Base-by-base conservation (phyloP, 225 moss, liverwort and hornwort genomes). In the Ulota crispa region DNA sequence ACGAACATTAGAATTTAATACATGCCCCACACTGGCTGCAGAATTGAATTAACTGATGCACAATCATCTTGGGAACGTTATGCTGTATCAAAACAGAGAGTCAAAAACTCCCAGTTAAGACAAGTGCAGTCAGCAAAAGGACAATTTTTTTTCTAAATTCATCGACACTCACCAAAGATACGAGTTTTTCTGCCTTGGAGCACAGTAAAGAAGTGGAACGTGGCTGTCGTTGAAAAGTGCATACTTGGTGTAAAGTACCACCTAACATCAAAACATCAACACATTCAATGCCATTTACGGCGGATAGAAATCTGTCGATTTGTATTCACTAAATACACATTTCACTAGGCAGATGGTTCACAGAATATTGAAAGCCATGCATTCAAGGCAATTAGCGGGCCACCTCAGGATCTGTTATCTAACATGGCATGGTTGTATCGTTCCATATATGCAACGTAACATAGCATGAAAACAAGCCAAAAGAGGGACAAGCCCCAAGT, bases 221-320 rank as follows among this genome's bases (percentile, higher is more conserved):
- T 92, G 93, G 81, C 98, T 95, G 83, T 95, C 90, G 77, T 99
- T 99, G 75, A 92, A 89, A 76, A 99, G 82, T 73, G 87, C 85
- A 76, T 99, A 94, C 84, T 89, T 93, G 39, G 95, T 99, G 53
- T 89, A 90, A 20, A 94, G 57, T 64, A 91, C 85, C 78, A 95
- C 92, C 95, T 96, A 83, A 74, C 34, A 64, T 69, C 52, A 79
- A 66, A 24, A 79, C 65, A 83, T 30, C 73, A 77, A 80, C 55
- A 72, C 81, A 68, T 68, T 54, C 75, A 52, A 74, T 52, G 39
- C 36, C 20, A 74, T 83, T 72, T 80, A 30, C 76, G 47, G 62
- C 63, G 77, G 47, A 54, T 55, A 45, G 16, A 27, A 76, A 54
- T 24, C 37, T 24, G 10, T 32, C 43, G 14, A 56, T 42, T 28